Conservation (phyloP, 2,329 filamentous ascomycete genomes). For the Lasiodiplodia gonubiensis region DNA sequence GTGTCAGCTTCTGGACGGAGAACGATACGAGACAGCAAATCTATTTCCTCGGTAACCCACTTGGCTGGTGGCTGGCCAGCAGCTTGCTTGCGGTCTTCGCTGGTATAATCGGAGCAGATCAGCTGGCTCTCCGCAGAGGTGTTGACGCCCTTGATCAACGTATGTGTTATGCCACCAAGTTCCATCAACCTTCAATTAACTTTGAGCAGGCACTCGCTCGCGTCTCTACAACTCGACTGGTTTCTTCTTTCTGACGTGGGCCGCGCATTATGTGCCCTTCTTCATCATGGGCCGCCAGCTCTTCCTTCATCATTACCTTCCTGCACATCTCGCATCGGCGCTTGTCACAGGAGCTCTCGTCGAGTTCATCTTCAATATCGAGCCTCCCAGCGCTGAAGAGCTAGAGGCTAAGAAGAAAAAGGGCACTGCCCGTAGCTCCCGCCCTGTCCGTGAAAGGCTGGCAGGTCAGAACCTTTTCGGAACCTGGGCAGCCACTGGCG, state of each 20-base stretch:
- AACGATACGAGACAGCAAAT: slow-evolving; percentile 95
- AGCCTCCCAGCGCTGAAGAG: slow-evolving; percentile 60
- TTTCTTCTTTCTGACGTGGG: slow-evolving; percentile 99
- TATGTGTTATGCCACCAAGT: slow-evolving; percentile 59
- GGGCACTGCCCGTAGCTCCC: slow-evolving; percentile 38
- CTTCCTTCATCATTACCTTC: slow-evolving; percentile 97
- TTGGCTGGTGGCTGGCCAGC: slow-evolving; percentile 97
- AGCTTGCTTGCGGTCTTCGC: slow-evolving; percentile 91
- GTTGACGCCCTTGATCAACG: slow-evolving; percentile 91
- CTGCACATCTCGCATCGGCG: slow-evolving; percentile 87
- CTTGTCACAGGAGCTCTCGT: slow-evolving; percentile 89
- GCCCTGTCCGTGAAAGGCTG: slow-evolving; percentile 82
- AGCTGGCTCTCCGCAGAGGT: slow-evolving; percentile 89
- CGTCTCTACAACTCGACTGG: slow-evolving; percentile 98
- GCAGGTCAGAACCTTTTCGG: slow-evolving; percentile 76
- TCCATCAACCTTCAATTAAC: slow-evolving; percentile 30
- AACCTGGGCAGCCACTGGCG: slow-evolving; percentile 77
- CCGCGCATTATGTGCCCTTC: slow-evolving; percentile 96
- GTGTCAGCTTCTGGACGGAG: slow-evolving; percentile 99
- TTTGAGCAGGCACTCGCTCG: slow-evolving; percentile 74
- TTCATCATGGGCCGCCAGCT: slow-evolving; percentile 97
- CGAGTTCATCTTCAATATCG: slow-evolving; percentile 94
- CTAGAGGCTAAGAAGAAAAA: slow-evolving; percentile 45
- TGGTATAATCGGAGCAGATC: slow-evolving; percentile 89
- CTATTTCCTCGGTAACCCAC: slow-evolving; percentile 95